Conservation (phyloP, 352 stramenopile species). For the Phytophthora chlamydospora region DNA sequence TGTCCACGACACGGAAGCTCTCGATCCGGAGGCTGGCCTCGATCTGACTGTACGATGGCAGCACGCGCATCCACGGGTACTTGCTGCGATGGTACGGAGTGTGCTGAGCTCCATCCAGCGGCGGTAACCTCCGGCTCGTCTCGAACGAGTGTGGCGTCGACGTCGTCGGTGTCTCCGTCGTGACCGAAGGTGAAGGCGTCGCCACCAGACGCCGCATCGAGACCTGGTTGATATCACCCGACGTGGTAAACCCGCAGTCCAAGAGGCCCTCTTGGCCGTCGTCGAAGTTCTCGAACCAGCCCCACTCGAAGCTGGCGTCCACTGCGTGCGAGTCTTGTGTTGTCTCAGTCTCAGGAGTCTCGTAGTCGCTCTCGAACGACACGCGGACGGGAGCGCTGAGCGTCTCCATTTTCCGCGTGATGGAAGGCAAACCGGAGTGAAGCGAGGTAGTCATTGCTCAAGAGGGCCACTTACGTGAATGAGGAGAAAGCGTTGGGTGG, state of each 20-base stretch:
- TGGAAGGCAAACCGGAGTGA: no score
- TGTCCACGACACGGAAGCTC: slow-evolving; percentile 80
- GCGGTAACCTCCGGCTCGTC: slow-evolving; percentile 73
- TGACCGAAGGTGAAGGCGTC: slow-evolving; percentile 34
- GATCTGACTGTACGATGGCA: slow-evolving; percentile 79
- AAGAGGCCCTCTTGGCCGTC: slow-evolving; percentile 43
- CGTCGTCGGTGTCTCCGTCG: slow-evolving; percentile 54
- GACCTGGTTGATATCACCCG: slow-evolving; percentile 33
- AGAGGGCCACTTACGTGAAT: no score
- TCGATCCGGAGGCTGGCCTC: slow-evolving; percentile 81
- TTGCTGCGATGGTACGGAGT: slow-evolving; percentile 64
- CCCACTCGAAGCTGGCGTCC: slow-evolving; percentile 59
- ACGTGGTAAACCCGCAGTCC: slow-evolving; percentile 19
- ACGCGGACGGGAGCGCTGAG: no score
- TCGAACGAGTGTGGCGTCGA: slow-evolving; percentile 72
- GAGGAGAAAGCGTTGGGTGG: no score
- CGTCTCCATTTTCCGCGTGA: no score
- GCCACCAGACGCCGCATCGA: slow-evolving; percentile 42
- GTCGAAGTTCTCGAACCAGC: slow-evolving; percentile 88
- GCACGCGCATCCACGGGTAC: slow-evolving; percentile 64
- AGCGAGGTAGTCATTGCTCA: no score
- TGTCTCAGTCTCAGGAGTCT: no score
- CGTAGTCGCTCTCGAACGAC: no score
- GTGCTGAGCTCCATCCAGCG: slow-evolving; percentile 62
- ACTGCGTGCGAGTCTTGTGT: no score